Evolutionary conservation across 352 stramenopile species (phyloP).

Genomic region (Peronospora farinosa): DNA sequence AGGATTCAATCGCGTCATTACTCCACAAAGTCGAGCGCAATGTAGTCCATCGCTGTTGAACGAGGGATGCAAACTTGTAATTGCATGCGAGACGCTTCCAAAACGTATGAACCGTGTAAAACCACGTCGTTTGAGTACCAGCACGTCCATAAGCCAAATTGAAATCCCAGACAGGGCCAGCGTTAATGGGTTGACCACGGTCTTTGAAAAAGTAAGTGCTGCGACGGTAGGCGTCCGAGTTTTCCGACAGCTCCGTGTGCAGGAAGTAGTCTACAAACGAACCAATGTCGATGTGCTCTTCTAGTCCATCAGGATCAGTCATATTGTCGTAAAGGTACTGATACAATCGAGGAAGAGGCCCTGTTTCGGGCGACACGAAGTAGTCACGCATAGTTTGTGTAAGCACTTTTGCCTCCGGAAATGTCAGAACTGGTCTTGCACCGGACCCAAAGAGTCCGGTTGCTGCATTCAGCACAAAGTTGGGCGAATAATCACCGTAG

Average conservation of each 20-base stretch:
- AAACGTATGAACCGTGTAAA: slow-evolving; percentile 46
- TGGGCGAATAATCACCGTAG: slow-evolving; percentile 51
- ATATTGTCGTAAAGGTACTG: slow-evolving; percentile 60
- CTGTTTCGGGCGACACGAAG: slow-evolving; percentile 45
- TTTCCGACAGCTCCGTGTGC: slow-evolving; percentile 57
- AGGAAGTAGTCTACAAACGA: slow-evolving; percentile 72
- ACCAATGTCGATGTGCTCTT: slow-evolving; percentile 51
- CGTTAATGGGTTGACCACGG: slow-evolving; percentile 53
- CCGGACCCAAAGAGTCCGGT: slow-evolving; percentile 49
- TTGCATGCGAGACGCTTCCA: slow-evolving; percentile 66
- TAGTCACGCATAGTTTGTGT: slow-evolving; percentile 62
- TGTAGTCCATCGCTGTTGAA: slow-evolving; percentile 46
- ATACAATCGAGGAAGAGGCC: slow-evolving; percentile 51
- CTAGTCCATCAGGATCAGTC: slow-evolving; percentile 41
- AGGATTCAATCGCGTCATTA: slow-evolving; percentile 40
- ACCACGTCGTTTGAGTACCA: slow-evolving; percentile 37
- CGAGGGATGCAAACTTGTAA: slow-evolving; percentile 59
- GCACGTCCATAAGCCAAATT: slow-evolving; percentile 56
- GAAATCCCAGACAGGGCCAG: slow-evolving; percentile 63
- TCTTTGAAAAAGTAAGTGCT: slow-evolving; percentile 75
- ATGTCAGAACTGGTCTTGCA: slow-evolving; percentile 43
- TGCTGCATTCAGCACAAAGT: slow-evolving; percentile 54
- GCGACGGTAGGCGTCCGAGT: slow-evolving; percentile 53
- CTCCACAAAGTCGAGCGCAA: slow-evolving; percentile 46
- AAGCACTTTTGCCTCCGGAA: slow-evolving; percentile 30